Evolutionary conservation across 2,329 filamentous ascomycete species (phyloP).

Genomic region (Ceratocystis variospora): DNA sequence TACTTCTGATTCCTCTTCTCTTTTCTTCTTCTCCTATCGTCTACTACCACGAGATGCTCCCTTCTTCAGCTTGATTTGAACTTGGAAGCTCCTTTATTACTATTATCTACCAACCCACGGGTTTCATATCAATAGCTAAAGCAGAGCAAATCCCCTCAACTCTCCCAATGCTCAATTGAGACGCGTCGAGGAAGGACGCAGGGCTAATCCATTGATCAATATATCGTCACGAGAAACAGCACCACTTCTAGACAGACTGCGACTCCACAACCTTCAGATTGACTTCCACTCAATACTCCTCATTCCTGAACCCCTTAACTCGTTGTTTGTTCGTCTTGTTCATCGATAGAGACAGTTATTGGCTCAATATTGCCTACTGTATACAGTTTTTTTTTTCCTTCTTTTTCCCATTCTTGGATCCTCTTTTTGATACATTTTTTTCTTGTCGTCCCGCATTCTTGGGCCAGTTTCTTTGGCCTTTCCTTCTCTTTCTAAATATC

Average conservation of each 20-base stretch:
- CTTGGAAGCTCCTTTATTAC: neutral
- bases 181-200: slow-evolving; percentile 3
- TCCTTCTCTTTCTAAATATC: neutral
- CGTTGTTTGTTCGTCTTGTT: slow-evolving; percentile 1
- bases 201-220: neutral
- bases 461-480: neutral
- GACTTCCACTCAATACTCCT: neutral
- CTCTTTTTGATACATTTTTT: neutral
- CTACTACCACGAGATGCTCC: neutral
- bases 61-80: neutral
- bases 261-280: neutral
- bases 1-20: neutral
- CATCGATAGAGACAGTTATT: neutral
- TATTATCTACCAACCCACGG: neutral
- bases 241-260: slow-evolving; percentile 1
- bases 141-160: neutral
- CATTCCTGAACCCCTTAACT: slow-evolving; percentile 12
- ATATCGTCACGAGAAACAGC: neutral
- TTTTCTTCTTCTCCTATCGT: neutral
- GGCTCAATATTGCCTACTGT: neutral
- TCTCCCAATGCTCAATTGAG: slow-evolving; percentile 6
- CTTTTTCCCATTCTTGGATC: neutral
- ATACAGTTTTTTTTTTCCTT: neutral
- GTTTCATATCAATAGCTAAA: neutral
- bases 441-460: neutral